A percentile compares a stretch with the other conserved stretches of the same genome.
These are phyloP conservation scores for Tylopilus subfusipes DNA, from an alignment of 768 basidiomycete species.

Conservation along the genomic window DNA sequence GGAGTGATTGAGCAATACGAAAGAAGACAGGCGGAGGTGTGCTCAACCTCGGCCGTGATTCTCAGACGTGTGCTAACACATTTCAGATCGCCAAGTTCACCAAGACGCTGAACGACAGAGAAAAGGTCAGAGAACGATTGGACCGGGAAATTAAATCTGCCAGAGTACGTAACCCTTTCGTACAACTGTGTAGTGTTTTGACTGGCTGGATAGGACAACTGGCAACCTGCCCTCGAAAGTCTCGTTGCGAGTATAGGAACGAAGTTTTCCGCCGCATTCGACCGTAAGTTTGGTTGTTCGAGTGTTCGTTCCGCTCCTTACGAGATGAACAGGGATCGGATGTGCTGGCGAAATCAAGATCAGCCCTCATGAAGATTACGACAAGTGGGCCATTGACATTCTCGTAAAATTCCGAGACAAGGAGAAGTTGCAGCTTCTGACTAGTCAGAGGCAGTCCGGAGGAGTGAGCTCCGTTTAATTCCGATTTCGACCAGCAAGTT, in stretches of 20 bases:
- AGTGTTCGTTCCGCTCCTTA: too few relatives aligned
- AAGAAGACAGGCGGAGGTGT: constrained; percentile 67
- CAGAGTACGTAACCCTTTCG: constrained; percentile 42
- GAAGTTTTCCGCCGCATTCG: constrained; percentile 88
- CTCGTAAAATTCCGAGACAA: too few relatives aligned
- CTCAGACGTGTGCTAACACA: constrained; percentile 1
- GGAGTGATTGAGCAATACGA: constrained; percentile 80
- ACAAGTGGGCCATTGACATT: too few relatives aligned
- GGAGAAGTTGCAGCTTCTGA: constrained; percentile 82
- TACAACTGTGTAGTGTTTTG: background rate
- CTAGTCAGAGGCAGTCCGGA: too few relatives aligned
- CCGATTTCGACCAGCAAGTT: background rate
- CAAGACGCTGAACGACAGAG: constrained; percentile 49
- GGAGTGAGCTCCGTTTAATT: constrained; percentile 59
- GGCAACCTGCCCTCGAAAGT: constrained; percentile 77
- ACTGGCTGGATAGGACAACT: constrained; percentile 55
- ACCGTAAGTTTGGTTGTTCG: too few relatives aligned
- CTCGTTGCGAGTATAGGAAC: constrained; percentile 77
- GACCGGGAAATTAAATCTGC: constrained; percentile 61
- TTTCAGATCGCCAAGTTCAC: constrained; percentile 64
- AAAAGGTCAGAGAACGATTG: constrained; percentile 47
- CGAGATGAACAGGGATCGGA: too few relatives aligned
- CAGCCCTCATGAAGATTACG: too few relatives aligned
- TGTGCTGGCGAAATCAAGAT: too few relatives aligned
- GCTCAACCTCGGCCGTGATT: constrained; percentile 21